Evolutionary conservation across 2,329 filamentous ascomycete species (phyloP), one percentile per base, ranked within the genome.

Genomic region (Aureobasidium sp.): DNA sequence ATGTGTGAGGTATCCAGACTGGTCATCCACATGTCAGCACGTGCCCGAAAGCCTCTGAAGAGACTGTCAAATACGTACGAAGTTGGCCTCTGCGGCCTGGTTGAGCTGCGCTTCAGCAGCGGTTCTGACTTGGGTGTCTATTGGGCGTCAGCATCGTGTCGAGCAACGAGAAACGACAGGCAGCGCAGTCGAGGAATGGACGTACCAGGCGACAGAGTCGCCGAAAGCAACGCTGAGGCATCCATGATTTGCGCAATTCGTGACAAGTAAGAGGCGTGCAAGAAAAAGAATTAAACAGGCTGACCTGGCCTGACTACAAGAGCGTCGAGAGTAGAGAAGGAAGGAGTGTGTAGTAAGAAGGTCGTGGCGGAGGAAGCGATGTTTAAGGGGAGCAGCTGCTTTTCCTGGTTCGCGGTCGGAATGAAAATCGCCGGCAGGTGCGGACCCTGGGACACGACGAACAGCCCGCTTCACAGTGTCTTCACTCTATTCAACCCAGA

Each of bases 201-300:
- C 88, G 76, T 81, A 97, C 94, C 93, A 74, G 92, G 84, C 74
- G 92, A 95, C 79, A 97, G 86, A 77, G 94, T 97, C 82, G 92
- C 93, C 79, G 91, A 86, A 82, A 99, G 89, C 81, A 99, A 93
- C 81, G 91, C 88, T 82, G 93, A 96, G 82, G 97, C 95, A 81
- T 97, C 91, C 89, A 95, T 92, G 81, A 85, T 91, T 37, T 57
- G 49, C 39, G 49, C 39, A 53, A 54, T 58, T 47, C 42, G 59
- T 54, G 16, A 45, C 54, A 30, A 39, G 42, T 37, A 45, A 36
- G 16, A 60, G 47, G 37, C 21, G 59, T 39, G 42, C 2, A 36
- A 47, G 49, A 37, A 34, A 36, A 61, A 36, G 16, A 52, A 53
- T 52, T 61, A 52, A 44, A 48, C 59, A 53, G 59, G 59, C 48